These are phyloP conservation scores for Tetrahymena malaccensis DNA, from an alignment of 73 alveolate species.

Conservation along the genomic window DNA sequence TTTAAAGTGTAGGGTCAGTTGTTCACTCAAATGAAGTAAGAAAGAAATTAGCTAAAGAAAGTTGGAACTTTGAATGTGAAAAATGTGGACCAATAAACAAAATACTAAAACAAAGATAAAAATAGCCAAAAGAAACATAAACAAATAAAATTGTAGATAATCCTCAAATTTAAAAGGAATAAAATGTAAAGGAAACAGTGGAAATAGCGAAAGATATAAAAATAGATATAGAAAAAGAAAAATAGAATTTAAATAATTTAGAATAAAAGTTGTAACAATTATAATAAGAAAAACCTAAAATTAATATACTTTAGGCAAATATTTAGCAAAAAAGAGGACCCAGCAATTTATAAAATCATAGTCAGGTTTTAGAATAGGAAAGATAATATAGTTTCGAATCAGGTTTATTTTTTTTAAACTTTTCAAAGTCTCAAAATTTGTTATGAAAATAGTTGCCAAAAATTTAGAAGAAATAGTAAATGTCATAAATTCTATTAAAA, in stretches of 20 bases:
- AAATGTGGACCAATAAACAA: conserved; percentile 57
- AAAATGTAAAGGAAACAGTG: neutral
- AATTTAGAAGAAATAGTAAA: neutral
- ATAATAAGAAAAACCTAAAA: neutral
- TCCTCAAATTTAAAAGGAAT: neutral
- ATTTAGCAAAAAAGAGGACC: neutral
- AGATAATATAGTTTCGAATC: neutral
- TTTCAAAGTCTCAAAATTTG: neutral
- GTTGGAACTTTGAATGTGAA: conserved; percentile 69
- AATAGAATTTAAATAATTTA: neutral
- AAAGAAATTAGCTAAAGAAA: conserved; percentile 59
- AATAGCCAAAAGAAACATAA: neutral
- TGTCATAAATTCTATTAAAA: neutral
- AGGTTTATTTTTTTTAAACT: neutral
- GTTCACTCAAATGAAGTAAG: conserved; percentile 58
- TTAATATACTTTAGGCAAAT: neutral
- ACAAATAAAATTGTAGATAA: neutral
- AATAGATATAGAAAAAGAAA: neutral
- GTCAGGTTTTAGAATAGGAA: neutral
- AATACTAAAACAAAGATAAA: neutral
- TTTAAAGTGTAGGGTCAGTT: conserved; percentile 79
- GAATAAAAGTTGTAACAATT: neutral
- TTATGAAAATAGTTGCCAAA: neutral
- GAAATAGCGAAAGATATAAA: neutral
- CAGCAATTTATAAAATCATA: neutral